Conservation (phyloP, 306 rosid genomes). For the Sicyos edulis region DNA sequence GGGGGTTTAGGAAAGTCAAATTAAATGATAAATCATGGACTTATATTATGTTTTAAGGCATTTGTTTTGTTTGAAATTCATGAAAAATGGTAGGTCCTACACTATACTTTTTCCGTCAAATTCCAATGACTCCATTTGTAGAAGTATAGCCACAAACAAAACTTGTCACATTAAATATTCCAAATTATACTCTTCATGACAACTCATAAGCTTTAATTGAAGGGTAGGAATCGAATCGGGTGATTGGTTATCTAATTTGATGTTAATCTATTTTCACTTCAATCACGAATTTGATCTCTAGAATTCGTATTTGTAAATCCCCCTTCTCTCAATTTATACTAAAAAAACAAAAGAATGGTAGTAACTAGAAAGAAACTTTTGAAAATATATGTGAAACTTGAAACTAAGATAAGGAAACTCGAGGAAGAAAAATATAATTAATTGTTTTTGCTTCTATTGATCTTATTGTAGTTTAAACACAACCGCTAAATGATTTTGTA, state of each 20-base stretch:
- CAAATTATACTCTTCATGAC: neutral
- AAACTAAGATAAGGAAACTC: neutral
- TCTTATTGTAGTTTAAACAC: no score
- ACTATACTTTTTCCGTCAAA: neutral
- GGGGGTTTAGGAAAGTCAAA: neutral
- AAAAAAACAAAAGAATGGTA: no score
- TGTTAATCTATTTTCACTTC: no score
- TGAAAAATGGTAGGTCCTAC: neutral
- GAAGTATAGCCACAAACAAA: neutral
- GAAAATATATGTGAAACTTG: neutral
- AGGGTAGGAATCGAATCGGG: no score
- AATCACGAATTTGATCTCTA: no score
- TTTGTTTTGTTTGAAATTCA: neutral
- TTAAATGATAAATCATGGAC: neutral
- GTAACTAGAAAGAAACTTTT: neutral
- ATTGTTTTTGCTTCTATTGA: neutral
- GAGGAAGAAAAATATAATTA: neutral
- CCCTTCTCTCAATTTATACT: no score
- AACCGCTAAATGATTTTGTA: neutral
- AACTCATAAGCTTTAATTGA: neutral
- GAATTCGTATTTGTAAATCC: no score
- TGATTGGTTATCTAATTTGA: no score
- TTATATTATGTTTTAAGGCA: neutral
- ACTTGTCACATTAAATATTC: neutral
- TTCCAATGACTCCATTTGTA: neutral